phyloP scores from a whole-genome alignment of 306 rosid genomes.

The Pterocarpus macrocarpus region DNA sequence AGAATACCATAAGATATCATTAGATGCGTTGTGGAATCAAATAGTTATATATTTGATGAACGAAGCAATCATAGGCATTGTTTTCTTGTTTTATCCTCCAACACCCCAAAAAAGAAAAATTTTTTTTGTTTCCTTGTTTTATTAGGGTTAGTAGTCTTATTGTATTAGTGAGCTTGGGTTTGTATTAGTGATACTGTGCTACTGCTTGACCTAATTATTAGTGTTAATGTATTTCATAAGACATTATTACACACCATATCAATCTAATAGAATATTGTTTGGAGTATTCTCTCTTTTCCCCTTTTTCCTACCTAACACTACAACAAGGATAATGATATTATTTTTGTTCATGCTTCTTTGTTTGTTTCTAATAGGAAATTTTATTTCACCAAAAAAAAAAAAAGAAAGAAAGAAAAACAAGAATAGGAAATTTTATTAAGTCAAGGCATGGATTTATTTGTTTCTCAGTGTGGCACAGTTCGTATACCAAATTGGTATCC shows the following conservation, averaged over 20 bases:
- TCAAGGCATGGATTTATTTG: too few relatives aligned
- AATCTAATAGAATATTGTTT: constrained; percentile 13
- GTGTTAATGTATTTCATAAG: background rate
- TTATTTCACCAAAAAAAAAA: too few relatives aligned
- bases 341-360: too few relatives aligned
- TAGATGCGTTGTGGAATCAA: constrained; percentile 3
- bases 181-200: background rate
- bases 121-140: background rate
- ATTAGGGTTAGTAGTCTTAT: background rate
- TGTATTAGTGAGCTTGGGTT: background rate
- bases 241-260: constrained; percentile 1
- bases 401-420: too few relatives aligned
- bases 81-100: background rate
- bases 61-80: background rate
- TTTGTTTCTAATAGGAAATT: too few relatives aligned
- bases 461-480: too few relatives aligned
- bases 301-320: background rate
- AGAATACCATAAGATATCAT: constrained; percentile 12
- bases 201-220: constrained; percentile 8
- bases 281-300: background rate
- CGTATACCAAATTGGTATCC: background rate
- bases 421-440: too few relatives aligned
- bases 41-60: too few relatives aligned
- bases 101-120: too few relatives aligned
- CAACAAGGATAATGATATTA: too few relatives aligned